Conservation (phyloP, 352 stramenopile species). For the Pythium insidiosum region DNA sequence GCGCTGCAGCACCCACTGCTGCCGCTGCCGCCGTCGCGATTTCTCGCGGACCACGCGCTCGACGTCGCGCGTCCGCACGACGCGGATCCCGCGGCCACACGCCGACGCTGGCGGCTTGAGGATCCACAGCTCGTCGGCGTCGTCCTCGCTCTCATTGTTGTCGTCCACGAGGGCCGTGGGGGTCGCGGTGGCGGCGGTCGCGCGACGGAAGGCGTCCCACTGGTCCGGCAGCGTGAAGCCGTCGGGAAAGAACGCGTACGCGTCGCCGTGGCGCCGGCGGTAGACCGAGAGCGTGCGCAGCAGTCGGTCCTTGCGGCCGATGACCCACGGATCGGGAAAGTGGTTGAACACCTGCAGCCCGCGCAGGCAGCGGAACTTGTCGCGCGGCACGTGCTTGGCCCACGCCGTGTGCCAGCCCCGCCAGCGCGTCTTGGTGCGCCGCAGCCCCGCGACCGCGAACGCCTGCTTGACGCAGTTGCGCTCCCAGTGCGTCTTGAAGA, state of each 20-base stretch:
- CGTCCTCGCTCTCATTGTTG: neutral
- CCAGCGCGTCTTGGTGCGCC: conserved; percentile 52
- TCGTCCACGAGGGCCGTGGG: neutral
- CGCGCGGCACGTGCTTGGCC: conserved; percentile 63
- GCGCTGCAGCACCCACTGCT: conserved; percentile 64
- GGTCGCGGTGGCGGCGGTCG: conserved; percentile 1
- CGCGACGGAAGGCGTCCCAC: conserved; percentile 41
- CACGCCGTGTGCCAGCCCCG: conserved; percentile 48
- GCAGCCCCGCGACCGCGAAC: conserved; percentile 69
- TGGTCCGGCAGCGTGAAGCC: conserved; percentile 79
- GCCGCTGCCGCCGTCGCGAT: conserved; percentile 13
- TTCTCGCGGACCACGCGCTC: conserved; percentile 17
- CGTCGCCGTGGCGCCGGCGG: conserved; percentile 42
- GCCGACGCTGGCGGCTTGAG: conserved; percentile 81
- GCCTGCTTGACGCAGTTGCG: conserved; percentile 91
- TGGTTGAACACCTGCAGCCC: conserved; percentile 83
- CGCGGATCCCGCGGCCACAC: conserved; percentile 82
- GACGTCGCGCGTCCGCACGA: conserved; percentile 39
- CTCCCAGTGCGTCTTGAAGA: conserved; percentile 88
- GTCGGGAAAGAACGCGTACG: conserved; percentile 81
- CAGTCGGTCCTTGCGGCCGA: conserved; percentile 86
- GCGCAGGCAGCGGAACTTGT: conserved; percentile 43
- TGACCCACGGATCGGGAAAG: conserved; percentile 86
- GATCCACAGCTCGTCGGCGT: conserved; percentile 67
- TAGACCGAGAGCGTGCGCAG: conserved; percentile 62